Conservation (phyloP, 495 filamentous ascomycete genomes). For the Xylaria intraflava region DNA sequence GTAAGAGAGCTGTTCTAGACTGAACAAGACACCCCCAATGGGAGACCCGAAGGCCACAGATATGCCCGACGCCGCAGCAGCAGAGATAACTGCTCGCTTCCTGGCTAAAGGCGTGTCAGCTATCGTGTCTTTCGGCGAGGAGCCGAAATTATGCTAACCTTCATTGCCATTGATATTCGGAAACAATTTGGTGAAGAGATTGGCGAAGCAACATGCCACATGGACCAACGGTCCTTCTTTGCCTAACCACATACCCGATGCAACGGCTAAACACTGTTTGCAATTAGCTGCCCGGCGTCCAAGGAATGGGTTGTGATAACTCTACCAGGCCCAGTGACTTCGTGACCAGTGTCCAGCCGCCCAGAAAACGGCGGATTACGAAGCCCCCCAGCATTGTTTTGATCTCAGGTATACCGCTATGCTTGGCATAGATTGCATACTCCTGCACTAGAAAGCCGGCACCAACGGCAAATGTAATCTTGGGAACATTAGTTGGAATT, state of each 20-base stretch:
- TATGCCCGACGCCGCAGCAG: constrained; percentile 89
- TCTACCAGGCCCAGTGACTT: constrained; percentile 87
- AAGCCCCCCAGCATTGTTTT: constrained; percentile 96
- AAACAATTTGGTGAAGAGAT: constrained; percentile 89
- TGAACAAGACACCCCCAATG: constrained; percentile 89
- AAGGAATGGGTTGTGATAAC: not conserved
- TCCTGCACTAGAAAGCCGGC: constrained; percentile 75
- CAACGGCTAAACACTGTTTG: constrained; percentile 77
- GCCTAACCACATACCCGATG: constrained; percentile 95
- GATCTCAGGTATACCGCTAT: constrained; percentile 96
- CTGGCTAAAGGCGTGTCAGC: constrained; percentile 51
- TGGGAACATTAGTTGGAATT: constrained; percentile 15
- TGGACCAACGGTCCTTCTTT: constrained; percentile 97
- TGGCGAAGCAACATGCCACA: constrained; percentile 96
- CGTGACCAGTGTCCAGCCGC: constrained; percentile 83
- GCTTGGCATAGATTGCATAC: constrained; percentile 84
- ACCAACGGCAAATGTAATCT: constrained; percentile 73
- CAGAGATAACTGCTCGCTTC: constrained; percentile 92
- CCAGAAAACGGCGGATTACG: constrained; percentile 86
- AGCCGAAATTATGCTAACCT: constrained; percentile 44
- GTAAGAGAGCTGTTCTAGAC: constrained; percentile 93
- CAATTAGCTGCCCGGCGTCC: constrained; percentile 21
- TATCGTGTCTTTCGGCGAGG: not conserved
- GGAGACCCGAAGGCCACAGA: constrained; percentile 97
- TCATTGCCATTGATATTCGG: constrained; percentile 80